Conservation (phyloP, 768 basidiomycete genomes). For the Leccinum fibrillosum region DNA sequence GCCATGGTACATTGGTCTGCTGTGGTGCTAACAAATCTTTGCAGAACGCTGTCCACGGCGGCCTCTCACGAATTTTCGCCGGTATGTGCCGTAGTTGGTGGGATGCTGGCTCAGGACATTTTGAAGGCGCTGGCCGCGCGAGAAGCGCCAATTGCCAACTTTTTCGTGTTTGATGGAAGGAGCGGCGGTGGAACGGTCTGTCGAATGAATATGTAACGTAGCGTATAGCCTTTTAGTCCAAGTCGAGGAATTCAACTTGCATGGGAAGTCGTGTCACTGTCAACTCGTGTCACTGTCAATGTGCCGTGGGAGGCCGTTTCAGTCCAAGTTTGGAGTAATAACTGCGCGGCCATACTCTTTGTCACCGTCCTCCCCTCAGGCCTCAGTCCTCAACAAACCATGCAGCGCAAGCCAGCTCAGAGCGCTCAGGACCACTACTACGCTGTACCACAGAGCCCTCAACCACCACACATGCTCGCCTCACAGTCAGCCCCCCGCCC, state of each 20-base stretch:
- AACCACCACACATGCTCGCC: constrained; percentile 33
- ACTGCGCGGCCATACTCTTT: constrained; percentile 1
- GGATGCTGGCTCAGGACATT: constrained; percentile 92
- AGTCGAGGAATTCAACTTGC: not conserved
- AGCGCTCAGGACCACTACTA: constrained; percentile 53
- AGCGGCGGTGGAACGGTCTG: constrained; percentile 73
- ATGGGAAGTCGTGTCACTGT: not conserved
- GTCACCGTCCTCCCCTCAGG: not conserved
- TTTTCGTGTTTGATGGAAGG: constrained; percentile 84
- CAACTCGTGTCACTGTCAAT: not conserved
- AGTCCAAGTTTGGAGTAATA: constrained; percentile 18
- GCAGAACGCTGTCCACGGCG: constrained; percentile 67
- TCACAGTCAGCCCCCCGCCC: constrained; percentile 24
- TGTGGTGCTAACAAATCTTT: constrained; percentile 11
- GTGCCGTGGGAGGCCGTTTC: constrained; percentile 14
- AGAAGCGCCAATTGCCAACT: constrained; percentile 91
- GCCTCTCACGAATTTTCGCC: constrained; percentile 87
- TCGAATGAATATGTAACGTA: constrained; percentile 42
- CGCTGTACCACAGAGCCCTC: constrained; percentile 63
- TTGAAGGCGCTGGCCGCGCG: constrained; percentile 86
- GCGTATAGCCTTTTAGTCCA: not conserved
- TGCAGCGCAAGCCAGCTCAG: constrained; percentile 43
- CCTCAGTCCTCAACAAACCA: constrained; percentile 18
- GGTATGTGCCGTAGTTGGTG: constrained; percentile 91
- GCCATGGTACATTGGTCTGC: not conserved